These are phyloP conservation scores for Penicillium verrucosum DNA, from an alignment of 2,329 filamentous ascomycete genomes.

Conservation along the genomic window DNA sequence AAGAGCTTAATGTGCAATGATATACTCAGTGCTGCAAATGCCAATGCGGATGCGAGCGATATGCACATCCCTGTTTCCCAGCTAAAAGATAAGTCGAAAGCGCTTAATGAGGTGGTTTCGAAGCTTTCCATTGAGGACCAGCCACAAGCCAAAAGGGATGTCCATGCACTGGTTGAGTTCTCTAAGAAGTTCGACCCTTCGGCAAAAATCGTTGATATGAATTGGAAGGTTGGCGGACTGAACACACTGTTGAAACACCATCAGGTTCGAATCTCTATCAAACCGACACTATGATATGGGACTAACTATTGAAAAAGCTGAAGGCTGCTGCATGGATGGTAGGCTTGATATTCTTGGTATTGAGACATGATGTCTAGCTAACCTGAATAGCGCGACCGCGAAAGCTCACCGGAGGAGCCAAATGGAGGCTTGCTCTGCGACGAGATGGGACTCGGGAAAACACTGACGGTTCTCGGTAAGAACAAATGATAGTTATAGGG, in stretches of 20 bases:
- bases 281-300: background rate
- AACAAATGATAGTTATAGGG: background rate
- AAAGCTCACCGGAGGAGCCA: constrained; percentile 22
- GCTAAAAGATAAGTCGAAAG: constrained; percentile 25
- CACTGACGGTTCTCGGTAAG: constrained; percentile 35
- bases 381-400: constrained; percentile 30
- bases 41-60: constrained; percentile 27
- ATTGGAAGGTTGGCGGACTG: constrained; percentile 35
- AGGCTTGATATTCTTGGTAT: background rate
- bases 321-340: constrained; percentile 36
- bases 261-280: constrained; percentile 25
- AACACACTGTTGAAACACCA: constrained; percentile 35
- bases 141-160: constrained; percentile 25
- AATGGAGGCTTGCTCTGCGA: constrained; percentile 41
- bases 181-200: constrained; percentile 28
- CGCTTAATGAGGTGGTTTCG: constrained; percentile 33
- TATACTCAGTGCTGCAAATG: constrained; percentile 21
- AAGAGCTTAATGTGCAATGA: background rate
- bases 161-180: constrained; percentile 23
- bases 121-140: constrained; percentile 29
- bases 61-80: constrained; percentile 25
- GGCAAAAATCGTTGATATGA: constrained; percentile 28
- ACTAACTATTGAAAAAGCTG: constrained; percentile 21
- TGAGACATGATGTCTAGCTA: constrained; percentile 2
- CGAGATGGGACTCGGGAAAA: constrained; percentile 44